Conservation (phyloP, 1,284 basidiomycete genomes). For the Papiliotrema terrestris region DNA sequence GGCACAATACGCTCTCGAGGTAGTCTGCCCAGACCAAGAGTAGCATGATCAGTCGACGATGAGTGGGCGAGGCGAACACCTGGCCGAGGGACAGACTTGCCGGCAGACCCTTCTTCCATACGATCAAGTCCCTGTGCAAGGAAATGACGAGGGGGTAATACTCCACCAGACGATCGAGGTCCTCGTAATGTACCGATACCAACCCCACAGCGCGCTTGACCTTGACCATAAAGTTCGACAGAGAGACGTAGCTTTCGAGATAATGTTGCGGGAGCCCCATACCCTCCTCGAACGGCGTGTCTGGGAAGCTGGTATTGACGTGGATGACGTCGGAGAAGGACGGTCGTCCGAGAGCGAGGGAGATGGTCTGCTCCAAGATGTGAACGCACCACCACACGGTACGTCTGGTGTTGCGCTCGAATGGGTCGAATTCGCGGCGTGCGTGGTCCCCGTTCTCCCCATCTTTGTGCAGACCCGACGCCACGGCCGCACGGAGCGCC, state of each 20-base stretch:
- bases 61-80: background rate
- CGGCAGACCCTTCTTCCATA: conserved; percentile 11
- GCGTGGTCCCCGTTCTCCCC: conserved; percentile 10
- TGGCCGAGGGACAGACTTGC: conserved; percentile 2
- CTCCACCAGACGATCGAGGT: conserved; percentile 1
- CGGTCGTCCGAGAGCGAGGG: conserved; percentile 21
- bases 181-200: conserved; percentile 10
- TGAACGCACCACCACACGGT: conserved; percentile 22
- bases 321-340: conserved; percentile 14
- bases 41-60: conserved; percentile 11
- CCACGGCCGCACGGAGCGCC: conserved; percentile 12
- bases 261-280: conserved; percentile 10
- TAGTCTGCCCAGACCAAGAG: conserved; percentile 13
- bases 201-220: conserved; percentile 13
- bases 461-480: conserved; percentile 16
- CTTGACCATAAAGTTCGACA: conserved; percentile 8
- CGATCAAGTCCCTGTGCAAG: conserved; percentile 6
- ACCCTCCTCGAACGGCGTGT: conserved; percentile 8
- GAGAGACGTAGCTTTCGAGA: conserved; percentile 9
- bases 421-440: conserved; percentile 8
- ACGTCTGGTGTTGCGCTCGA: conserved; percentile 17
- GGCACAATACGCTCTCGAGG: conserved; percentile 12
- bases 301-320: conserved; percentile 12
- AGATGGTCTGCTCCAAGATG: conserved; percentile 19
- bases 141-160: background rate